Conservation (phyloP, 257 asterid genomes). For the Primulina tabacum region DNA sequence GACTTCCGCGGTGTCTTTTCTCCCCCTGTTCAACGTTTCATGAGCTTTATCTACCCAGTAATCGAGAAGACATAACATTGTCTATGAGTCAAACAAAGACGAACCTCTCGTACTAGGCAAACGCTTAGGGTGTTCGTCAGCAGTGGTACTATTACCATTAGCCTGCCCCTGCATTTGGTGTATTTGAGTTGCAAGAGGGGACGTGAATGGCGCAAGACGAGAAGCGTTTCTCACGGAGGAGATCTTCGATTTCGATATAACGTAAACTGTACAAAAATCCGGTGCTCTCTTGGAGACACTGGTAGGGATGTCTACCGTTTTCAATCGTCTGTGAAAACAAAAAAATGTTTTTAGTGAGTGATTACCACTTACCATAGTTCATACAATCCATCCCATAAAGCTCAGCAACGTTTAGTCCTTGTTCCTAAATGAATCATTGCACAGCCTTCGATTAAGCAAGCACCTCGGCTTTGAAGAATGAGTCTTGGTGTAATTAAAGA, state of each 20-base stretch:
- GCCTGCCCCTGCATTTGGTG: constrained; percentile 36
- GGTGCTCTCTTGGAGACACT: constrained; percentile 62
- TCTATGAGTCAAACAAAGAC: not conserved
- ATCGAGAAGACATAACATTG: not conserved
- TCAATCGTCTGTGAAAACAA: constrained; percentile 48
- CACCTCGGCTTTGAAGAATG: no score
- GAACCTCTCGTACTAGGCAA: constrained; percentile 39
- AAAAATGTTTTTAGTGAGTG: no score
- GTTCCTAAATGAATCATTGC: no score
- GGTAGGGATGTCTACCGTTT: constrained; percentile 55
- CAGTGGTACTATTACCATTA: constrained; percentile 21
- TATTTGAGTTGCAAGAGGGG: constrained; percentile 54
- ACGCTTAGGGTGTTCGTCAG: constrained; percentile 28
- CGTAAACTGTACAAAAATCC: constrained; percentile 71
- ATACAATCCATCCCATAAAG: no score
- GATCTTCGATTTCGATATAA: constrained; percentile 75
- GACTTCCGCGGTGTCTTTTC: constrained; percentile 35
- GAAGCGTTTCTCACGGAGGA: constrained; percentile 70
- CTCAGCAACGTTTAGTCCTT: no score
- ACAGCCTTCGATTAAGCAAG: no score
- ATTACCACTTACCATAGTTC: no score
- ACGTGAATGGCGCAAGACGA: constrained; percentile 56
- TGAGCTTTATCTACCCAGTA: not conserved
- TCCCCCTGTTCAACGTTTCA: constrained; percentile 26
- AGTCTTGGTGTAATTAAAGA: no score